These are phyloP conservation scores for Eragrostis curvula DNA, from an alignment of 176 grass and related monocot species.

Conservation along the genomic window DNA sequence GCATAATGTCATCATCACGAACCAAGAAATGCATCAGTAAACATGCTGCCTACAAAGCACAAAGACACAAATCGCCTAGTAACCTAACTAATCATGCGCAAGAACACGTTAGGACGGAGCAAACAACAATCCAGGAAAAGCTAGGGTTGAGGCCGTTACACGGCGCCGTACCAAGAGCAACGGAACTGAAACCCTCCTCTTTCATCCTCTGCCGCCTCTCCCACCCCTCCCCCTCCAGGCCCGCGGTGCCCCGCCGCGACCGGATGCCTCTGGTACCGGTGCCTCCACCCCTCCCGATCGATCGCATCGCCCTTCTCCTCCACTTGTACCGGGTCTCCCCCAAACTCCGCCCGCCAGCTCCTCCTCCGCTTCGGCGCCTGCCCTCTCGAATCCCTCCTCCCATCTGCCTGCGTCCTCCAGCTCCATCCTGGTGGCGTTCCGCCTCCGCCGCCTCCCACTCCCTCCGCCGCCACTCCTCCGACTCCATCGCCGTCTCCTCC, in stretches of 20 bases:
- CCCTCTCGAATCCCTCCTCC: conserved; percentile 22
- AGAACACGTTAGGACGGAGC: background rate
- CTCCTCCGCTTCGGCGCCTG: conserved; percentile 1
- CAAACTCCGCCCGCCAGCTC: background rate
- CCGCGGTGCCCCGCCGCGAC: background rate
- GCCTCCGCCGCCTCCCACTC: background rate
- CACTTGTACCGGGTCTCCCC: background rate
- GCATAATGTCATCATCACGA: background rate
- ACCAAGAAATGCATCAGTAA: background rate
- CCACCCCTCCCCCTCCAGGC: conserved; percentile 35
- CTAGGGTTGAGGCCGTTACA: background rate
- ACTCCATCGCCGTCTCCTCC: conserved; percentile 26
- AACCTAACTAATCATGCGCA: background rate
- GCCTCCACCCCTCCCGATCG: conserved; percentile 10
- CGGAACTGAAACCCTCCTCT: conserved; percentile 52
- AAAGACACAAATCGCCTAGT: background rate
- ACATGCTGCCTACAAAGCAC: background rate
- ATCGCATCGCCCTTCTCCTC: conserved; percentile 3
- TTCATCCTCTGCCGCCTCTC: conserved; percentile 9
- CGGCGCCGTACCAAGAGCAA: conserved; percentile 35
- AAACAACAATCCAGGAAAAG: conserved; percentile 8
- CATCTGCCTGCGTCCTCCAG: background rate
- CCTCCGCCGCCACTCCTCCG: conserved; percentile 10
- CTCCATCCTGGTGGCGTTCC: background rate
- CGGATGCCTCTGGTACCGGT: background rate